Conservation (phyloP, 1,284 basidiomycete species). For the Pseudozyma sp. region DNA sequence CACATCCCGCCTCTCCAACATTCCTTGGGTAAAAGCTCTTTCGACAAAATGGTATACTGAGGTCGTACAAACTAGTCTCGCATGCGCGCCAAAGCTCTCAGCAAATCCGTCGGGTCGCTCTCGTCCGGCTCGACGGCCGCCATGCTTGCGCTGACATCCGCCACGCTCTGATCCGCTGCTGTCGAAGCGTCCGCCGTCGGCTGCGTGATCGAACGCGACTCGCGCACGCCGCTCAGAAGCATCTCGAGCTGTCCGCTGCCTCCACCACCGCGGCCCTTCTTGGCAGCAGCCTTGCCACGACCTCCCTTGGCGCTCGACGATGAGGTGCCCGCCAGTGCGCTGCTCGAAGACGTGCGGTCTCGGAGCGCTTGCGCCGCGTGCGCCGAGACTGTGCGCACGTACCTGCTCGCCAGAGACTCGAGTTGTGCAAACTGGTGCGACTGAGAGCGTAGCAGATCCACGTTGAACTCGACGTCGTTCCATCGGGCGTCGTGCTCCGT, state of each 20-base stretch:
- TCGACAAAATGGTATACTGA: background rate
- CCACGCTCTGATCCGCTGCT: constrained; percentile 23
- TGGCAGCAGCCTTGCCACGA: constrained; percentile 26
- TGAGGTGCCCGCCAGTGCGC: constrained; percentile 35
- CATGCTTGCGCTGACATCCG: constrained; percentile 33
- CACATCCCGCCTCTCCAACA: background rate
- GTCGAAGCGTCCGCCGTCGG: constrained; percentile 5
- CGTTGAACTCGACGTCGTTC: constrained; percentile 51
- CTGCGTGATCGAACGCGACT: constrained; percentile 33
- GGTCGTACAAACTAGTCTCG: background rate
- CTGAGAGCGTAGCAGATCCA: constrained; percentile 41
- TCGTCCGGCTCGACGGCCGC: constrained; percentile 42
- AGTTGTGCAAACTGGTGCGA: constrained; percentile 54
- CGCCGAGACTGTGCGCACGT: constrained; percentile 49
- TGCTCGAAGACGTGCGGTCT: constrained; percentile 41
- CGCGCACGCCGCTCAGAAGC: constrained; percentile 50
- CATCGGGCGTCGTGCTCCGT: constrained; percentile 56
- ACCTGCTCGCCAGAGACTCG: constrained; percentile 41
- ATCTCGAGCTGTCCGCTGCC: constrained; percentile 44
- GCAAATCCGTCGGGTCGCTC: constrained; percentile 50
- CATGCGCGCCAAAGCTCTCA: constrained; percentile 45
- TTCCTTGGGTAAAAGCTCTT: background rate
- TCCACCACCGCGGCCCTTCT: constrained; percentile 17
- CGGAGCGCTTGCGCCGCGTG: constrained; percentile 51
- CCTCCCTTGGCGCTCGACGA: constrained; percentile 29